Evolutionary conservation across 2,329 filamentous ascomycete species (phyloP).

Genomic region (Aspergillus sp.): DNA sequence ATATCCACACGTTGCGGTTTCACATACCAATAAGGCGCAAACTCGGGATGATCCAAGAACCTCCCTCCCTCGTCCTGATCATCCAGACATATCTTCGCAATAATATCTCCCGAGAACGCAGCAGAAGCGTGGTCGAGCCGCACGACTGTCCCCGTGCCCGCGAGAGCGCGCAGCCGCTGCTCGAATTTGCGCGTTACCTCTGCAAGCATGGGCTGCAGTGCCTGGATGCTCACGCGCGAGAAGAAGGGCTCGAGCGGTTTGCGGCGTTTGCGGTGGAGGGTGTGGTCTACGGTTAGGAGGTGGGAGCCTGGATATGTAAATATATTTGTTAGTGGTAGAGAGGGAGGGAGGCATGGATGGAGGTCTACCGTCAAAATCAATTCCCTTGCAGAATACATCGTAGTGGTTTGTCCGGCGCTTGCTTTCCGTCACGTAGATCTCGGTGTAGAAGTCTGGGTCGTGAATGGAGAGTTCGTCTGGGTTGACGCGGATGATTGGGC

Average conservation of each 20-base stretch:
- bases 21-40: not conserved
- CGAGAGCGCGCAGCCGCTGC: not conserved
- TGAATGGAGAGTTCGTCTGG: conserved; percentile 35
- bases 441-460: conserved; percentile 35
- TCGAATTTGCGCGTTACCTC: not conserved
- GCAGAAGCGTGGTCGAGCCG: not conserved
- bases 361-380: not conserved
- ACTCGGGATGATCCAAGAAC: not conserved
- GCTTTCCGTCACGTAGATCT: conserved; percentile 27
- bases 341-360: no score
- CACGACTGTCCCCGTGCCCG: not conserved
- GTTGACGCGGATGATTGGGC: conserved; percentile 35
- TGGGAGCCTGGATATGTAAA: not conserved
- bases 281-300: not conserved
- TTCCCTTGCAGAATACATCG: not conserved
- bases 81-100: not conserved
- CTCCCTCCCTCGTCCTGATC: not conserved
- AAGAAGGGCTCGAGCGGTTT: conserved; percentile 8
- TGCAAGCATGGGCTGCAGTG: not conserved
- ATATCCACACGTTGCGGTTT: no score
- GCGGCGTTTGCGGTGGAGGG: not conserved
- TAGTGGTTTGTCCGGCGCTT: not conserved
- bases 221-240: not conserved
- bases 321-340: no score
- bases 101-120: conserved; percentile 1